Conservation (phyloP, 1,284 basidiomycete species). For the Vanrija sp. region DNA sequence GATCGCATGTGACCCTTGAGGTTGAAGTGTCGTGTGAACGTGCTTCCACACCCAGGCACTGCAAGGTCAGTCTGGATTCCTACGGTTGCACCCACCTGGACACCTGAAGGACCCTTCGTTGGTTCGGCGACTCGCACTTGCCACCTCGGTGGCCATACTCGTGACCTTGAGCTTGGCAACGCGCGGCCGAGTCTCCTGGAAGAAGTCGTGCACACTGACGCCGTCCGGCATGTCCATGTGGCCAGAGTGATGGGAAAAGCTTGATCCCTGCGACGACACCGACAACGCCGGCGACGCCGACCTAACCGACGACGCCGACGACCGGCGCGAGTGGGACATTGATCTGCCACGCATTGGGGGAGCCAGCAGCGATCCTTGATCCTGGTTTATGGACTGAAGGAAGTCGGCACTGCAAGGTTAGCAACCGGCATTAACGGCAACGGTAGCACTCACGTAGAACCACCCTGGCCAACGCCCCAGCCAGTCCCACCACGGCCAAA, state of each 20-base stretch:
- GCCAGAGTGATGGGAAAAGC: constrained; percentile 31
- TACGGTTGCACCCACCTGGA: constrained; percentile 52
- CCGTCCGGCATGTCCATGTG: constrained; percentile 42
- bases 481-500: constrained; percentile 33
- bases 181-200: constrained; percentile 33
- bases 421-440: neutral
- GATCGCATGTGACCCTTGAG: constrained; percentile 81
- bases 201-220: constrained; percentile 1
- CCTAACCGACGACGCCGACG: constrained; percentile 38
- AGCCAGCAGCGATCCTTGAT: constrained; percentile 43
- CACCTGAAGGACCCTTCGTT: constrained; percentile 89
- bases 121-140: constrained; percentile 78
- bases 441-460: constrained; percentile 39
- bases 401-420: constrained; percentile 38
- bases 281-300: constrained; percentile 43
- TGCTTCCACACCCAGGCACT: constrained; percentile 90
- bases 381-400: constrained; percentile 39
- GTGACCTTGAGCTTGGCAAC: constrained; percentile 91
- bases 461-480: constrained; percentile 42
- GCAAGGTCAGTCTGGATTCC: neutral
- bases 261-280: constrained; percentile 41
- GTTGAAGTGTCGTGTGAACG: constrained; percentile 70
- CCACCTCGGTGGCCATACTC: constrained; percentile 87
- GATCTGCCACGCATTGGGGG: constrained; percentile 33
- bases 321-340: constrained; percentile 37